A percentile compares a stretch with the other conserved stretches of the same genome.
phyloP scores from a whole-genome alignment of 345 rosid species.

The Adansonia digitata region DNA sequence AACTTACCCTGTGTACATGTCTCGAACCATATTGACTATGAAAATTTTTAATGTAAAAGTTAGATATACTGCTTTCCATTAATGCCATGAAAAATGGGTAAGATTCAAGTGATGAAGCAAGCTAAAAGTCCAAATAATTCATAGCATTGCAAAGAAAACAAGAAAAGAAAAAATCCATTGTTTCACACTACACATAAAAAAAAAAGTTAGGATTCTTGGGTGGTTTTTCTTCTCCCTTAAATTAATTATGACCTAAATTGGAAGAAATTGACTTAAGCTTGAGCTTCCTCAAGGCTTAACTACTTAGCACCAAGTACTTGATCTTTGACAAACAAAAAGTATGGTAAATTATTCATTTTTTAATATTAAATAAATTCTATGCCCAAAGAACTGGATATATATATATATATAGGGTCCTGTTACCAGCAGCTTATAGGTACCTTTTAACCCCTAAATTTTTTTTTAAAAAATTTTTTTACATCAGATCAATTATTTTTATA shows the following conservation, averaged over 20 bases:
- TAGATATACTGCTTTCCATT: not conserved
- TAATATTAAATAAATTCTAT: no score
- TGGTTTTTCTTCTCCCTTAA: no score
- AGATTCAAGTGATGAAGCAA: not conserved
- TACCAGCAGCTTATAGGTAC: no score
- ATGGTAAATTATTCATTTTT: not conserved
- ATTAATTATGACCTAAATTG: not conserved
- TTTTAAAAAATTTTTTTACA: no score
- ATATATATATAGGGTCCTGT: not conserved
- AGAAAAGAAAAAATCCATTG: not conserved
- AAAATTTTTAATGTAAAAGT: not conserved
- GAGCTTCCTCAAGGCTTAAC: slow-evolving; percentile 12
- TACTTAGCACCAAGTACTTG: not conserved
- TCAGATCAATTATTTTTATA: no score
- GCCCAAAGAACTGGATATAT: not conserved
- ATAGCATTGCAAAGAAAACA: not conserved
- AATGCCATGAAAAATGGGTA: not conserved
- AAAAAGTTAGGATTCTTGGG: not conserved
- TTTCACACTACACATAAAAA: not conserved
- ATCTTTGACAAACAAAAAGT: not conserved
- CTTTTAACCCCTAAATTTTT: no score
- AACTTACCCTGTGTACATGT: no score
- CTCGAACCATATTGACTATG: not conserved
- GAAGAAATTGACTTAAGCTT: slow-evolving; percentile 1
- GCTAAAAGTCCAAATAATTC: not conserved